These are phyloP conservation scores for Colletotrichum sansevieriae DNA, from an alignment of 2,329 filamentous ascomycete genomes.

Conservation along the genomic window DNA sequence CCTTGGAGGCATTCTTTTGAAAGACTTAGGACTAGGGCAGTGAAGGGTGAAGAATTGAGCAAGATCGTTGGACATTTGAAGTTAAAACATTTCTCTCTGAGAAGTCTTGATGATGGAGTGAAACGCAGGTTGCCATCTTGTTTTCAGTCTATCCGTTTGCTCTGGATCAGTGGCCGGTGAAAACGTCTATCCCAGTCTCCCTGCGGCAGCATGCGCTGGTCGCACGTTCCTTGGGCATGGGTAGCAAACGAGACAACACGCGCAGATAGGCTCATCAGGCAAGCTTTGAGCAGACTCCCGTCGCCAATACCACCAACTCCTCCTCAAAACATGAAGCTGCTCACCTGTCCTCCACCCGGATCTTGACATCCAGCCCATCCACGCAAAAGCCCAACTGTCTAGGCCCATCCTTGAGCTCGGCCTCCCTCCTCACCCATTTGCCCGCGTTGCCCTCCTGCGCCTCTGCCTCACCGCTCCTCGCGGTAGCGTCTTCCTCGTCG, in stretches of 20 bases:
- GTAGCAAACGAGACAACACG: slow-evolving; percentile 10
- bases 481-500: slow-evolving; percentile 63
- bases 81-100: too few relatives aligned
- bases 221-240: slow-evolving; percentile 6
- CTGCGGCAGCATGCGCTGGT: slow-evolving; percentile 19
- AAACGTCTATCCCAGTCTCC: not conserved
- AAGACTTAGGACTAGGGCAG: not conserved
- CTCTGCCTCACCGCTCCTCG: slow-evolving; percentile 45
- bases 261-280: not conserved
- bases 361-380: slow-evolving; percentile 76
- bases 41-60: too few relatives aligned
- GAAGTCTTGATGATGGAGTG: too few relatives aligned
- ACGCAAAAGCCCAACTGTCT: slow-evolving; percentile 87
- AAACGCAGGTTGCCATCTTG: not conserved
- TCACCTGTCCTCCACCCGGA: slow-evolving; percentile 74
- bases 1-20: slow-evolving; percentile 4
- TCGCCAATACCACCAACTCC: not conserved
- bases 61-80: too few relatives aligned
- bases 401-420: slow-evolving; percentile 83
- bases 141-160: slow-evolving; percentile 19
- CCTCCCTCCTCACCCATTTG: slow-evolving; percentile 81
- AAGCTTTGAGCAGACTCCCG: slow-evolving; percentile 16
- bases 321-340: not conserved
- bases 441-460: slow-evolving; percentile 54
- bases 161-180: not conserved